phyloP scores from a whole-genome alignment of 768 basidiomycete species.

The Boletus sp. region DNA sequence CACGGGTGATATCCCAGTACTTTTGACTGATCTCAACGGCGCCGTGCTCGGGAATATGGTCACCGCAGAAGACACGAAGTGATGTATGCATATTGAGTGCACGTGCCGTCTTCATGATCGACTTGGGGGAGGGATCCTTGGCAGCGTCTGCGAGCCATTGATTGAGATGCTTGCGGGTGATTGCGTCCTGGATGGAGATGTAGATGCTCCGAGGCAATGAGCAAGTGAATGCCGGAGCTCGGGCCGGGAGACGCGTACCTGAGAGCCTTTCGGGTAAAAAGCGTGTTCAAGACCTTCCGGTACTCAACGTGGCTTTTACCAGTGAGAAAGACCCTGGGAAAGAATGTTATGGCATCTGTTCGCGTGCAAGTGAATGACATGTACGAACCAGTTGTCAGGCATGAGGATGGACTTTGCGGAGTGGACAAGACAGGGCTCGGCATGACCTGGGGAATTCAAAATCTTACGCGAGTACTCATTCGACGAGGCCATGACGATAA shows the following conservation, averaged over 20 bases:
- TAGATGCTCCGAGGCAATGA: constrained; percentile 58
- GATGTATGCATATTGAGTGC: constrained; percentile 97
- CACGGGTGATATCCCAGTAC: constrained; percentile 94
- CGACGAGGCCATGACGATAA: constrained; percentile 96
- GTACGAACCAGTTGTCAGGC: constrained; percentile 78
- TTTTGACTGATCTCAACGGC: constrained; percentile 82
- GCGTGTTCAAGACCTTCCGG: constrained; percentile 80
- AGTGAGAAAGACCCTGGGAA: constrained; percentile 87
- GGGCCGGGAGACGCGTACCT: constrained; percentile 46
- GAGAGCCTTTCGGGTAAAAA: constrained; percentile 94
- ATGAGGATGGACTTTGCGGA: constrained; percentile 85
- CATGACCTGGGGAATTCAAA: constrained; percentile 86
- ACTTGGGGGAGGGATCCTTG: constrained; percentile 43
- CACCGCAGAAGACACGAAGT: constrained; percentile 91
- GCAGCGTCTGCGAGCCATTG: constrained; percentile 65
- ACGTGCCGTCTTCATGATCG: constrained; percentile 89
- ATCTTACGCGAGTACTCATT: constrained; percentile 94
- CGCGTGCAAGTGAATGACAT: neutral
- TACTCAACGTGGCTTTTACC: constrained; percentile 94
- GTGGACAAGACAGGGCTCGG: constrained; percentile 92
- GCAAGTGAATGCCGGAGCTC: neutral
- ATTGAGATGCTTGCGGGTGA: constrained; percentile 72
- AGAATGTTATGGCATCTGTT: neutral
- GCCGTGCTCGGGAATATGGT: constrained; percentile 79
- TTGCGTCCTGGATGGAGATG: constrained; percentile 74